phyloP scores from a whole-genome alignment of 2,329 filamentous ascomycete species.

The Xylariomycetidae sp. region DNA sequence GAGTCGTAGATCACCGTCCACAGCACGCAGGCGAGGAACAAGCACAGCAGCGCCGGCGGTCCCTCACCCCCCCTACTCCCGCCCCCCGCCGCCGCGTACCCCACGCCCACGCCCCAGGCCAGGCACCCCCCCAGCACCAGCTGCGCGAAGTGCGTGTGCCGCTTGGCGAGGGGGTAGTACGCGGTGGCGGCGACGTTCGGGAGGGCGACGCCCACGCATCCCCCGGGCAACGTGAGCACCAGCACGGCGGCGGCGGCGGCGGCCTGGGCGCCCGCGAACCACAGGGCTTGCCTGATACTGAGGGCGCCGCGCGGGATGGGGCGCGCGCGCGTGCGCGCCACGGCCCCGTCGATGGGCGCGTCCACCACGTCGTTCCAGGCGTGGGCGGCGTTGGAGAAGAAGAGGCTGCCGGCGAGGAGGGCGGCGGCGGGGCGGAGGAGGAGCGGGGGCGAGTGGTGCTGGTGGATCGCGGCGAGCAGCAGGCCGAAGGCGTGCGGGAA shows the following conservation, averaged over 20 bases:
- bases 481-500: slow-evolving; percentile 28
- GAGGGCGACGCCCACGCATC: slow-evolving; percentile 19
- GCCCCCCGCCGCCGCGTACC: slow-evolving; percentile 20
- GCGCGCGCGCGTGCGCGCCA: slow-evolving; percentile 25
- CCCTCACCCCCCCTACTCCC: too few species aligned
- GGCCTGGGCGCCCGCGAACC: slow-evolving; percentile 24
- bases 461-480: slow-evolving; percentile 19
- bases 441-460: slow-evolving; percentile 3
- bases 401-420: slow-evolving; percentile 23
- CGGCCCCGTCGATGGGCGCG: slow-evolving; percentile 25
- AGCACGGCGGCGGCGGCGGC: slow-evolving; percentile 17
- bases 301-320: slow-evolving; percentile 30
- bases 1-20: slow-evolving; percentile 31
- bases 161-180: slow-evolving; percentile 31
- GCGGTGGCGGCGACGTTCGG: slow-evolving; percentile 21
- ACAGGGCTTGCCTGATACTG: slow-evolving; percentile 19
- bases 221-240: slow-evolving; percentile 16
- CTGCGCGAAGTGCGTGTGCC: slow-evolving; percentile 30
- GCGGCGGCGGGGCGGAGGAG: slow-evolving; percentile 12
- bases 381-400: slow-evolving; percentile 28
- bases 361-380: slow-evolving; percentile 32
- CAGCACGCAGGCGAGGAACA: slow-evolving; percentile 23
- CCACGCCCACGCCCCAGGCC: slow-evolving; percentile 26
- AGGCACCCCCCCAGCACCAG: slow-evolving; percentile 29
- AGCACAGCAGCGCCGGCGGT: slow-evolving; percentile 16